These are phyloP conservation scores for Remersonia thermophila DNA, from an alignment of 2,329 filamentous ascomycete species.

Conservation along the genomic window DNA sequence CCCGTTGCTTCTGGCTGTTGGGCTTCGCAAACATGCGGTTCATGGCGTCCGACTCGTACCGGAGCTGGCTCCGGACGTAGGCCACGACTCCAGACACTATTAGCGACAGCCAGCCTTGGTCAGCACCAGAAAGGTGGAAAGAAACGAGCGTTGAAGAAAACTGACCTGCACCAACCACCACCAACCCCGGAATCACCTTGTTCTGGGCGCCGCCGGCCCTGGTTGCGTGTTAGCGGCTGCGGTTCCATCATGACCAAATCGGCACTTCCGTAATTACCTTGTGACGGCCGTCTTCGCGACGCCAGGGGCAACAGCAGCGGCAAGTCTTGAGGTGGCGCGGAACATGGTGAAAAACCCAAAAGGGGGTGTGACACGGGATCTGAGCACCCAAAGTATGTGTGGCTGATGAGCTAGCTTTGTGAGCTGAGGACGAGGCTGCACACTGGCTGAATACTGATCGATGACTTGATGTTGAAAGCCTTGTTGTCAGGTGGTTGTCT, in stretches of 20 bases:
- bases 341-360: constrained; percentile 1
- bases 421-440: too few species aligned
- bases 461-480: not conserved
- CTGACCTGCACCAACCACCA: not conserved
- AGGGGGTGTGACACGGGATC: not conserved
- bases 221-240: not conserved
- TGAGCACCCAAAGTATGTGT: too few species aligned
- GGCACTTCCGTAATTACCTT: constrained; percentile 2
- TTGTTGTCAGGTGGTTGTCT: too few species aligned
- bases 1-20: constrained; percentile 8
- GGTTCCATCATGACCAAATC: not conserved
- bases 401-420: too few species aligned
- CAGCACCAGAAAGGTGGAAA: too few species aligned
- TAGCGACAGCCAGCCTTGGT: not conserved
- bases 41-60: constrained; percentile 11
- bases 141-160: not conserved
- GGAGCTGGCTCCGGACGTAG: constrained; percentile 12
- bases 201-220: not conserved
- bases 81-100: constrained; percentile 12
- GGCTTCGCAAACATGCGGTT: constrained; percentile 13
- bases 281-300: constrained; percentile 1
- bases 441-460: too few species aligned
- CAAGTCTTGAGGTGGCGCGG: constrained; percentile 7
- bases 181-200: constrained; percentile 6
- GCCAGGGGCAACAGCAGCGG: not conserved